Conservation (phyloP, 1,139 yeast species). For the Pichia sp. region DNA sequence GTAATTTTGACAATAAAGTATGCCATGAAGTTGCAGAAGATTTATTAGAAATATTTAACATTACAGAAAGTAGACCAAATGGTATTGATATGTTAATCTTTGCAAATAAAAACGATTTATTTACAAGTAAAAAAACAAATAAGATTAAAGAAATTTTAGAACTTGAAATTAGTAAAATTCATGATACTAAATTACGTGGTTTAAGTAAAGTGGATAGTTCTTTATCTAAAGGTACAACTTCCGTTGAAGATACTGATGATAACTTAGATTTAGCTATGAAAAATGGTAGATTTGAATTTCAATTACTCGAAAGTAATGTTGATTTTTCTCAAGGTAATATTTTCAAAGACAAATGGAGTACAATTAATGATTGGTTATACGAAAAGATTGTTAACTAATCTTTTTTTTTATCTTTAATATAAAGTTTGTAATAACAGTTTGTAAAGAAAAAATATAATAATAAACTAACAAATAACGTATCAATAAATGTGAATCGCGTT, state of each 20-base stretch:
- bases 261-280: constrained; percentile 32
- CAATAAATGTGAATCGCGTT: too few relatives aligned
- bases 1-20: constrained; percentile 39
- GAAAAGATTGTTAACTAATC: constrained; percentile 55
- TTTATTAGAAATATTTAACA: constrained; percentile 47
- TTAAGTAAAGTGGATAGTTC: constrained; percentile 37
- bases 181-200: constrained; percentile 40
- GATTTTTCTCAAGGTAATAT: constrained; percentile 71
- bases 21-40: constrained; percentile 47
- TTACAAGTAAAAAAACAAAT: constrained; percentile 67
- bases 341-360: constrained; percentile 43
- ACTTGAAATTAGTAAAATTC: constrained; percentile 53
- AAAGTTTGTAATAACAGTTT: too few relatives aligned
- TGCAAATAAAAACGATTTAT: constrained; percentile 77
- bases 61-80: constrained; percentile 53
- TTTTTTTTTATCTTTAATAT: too few relatives aligned
- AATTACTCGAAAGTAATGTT: constrained; percentile 65
- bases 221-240: constrained; percentile 31
- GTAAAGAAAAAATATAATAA: background rate
- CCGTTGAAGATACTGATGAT: constrained; percentile 39
- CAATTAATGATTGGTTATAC: constrained; percentile 71
- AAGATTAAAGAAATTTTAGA: constrained; percentile 58
- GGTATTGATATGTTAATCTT: constrained; percentile 73
- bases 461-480: too few relatives aligned
- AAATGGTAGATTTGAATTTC: constrained; percentile 45